phyloP scores from a whole-genome alignment of 179 eudicot species.

The Corrigiola litoralis region DNA sequence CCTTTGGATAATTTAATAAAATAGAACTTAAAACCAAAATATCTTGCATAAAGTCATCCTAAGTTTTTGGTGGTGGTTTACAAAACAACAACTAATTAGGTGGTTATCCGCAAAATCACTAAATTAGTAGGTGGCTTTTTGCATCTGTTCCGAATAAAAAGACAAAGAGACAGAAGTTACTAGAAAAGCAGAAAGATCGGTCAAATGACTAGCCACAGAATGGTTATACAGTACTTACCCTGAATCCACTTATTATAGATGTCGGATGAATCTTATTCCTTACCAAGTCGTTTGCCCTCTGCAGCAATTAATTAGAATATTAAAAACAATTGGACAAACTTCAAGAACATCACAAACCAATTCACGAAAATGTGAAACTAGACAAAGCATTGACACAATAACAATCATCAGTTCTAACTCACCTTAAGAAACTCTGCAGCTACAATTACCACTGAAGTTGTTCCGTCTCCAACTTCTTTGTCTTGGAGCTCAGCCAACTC shows the following conservation, averaged over 20 bases:
- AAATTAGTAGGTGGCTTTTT: too few relatives aligned
- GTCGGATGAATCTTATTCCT: slow-evolving; percentile 94
- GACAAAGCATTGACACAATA: not conserved
- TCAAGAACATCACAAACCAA: not conserved
- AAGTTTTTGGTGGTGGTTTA: too few relatives aligned
- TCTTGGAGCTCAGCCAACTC: slow-evolving; percentile 98
- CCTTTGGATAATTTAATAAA: too few relatives aligned
- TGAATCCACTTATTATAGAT: slow-evolving; percentile 83
- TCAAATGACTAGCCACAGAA: not conserved
- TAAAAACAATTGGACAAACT: not conserved
- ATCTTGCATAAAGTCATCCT: too few relatives aligned
- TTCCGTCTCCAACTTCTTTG: slow-evolving; percentile 98
- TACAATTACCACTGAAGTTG: slow-evolving; percentile 86
- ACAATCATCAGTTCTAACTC: not conserved
- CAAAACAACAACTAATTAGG: too few relatives aligned
- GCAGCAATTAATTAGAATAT: slow-evolving; percentile 18
- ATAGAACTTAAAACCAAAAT: too few relatives aligned
- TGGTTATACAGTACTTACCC: slow-evolving; percentile 42
- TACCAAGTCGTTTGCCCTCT: slow-evolving; percentile 95
- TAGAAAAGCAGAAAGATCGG: too few relatives aligned
- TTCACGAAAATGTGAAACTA: too few relatives aligned
- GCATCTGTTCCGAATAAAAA: too few relatives aligned
- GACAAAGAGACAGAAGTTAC: too few relatives aligned
- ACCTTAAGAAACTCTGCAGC: slow-evolving; percentile 98
- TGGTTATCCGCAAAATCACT: too few relatives aligned